Base-by-base conservation (phyloP, 2,329 filamentous ascomycete genomes). In the Hypoxylon sp. region DNA sequence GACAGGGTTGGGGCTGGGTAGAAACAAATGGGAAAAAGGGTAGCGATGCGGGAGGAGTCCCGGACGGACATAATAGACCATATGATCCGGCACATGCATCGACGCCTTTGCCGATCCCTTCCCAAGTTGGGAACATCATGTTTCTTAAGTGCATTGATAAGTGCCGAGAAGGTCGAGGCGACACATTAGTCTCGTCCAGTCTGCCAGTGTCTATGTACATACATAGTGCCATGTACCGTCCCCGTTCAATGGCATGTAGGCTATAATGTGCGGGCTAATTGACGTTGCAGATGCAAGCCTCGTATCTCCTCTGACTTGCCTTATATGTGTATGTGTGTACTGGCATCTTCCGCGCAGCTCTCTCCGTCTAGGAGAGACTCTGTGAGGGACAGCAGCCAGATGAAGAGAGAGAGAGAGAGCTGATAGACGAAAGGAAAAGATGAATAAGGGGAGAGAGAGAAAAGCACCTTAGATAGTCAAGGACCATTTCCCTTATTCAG, bases 101-200 rank as follows among this genome's bases (percentile, higher is more conserved):
- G 58, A 63, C 49, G 33, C 33, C 41, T 40, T 17, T 48, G 64
- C 60, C 54, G 64, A 66, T 66, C 64, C 60, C 56, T 66, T 65
- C 62, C 64, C 53, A 46, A 61, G 50, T 41, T 38, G 55, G 64
- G 45, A 51, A 57, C 64, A 53, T 62, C 58, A 63, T 63, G 62
- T 63, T 65, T 63, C 64, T 63, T 65, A 63, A 63, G 52, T 63
- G 58, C 62, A 64, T 66, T 64, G 58, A 63, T 64, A 66, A 66
- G 64, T 66, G 64, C 64, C 64, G 64, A 66, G 58, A 56, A 35
- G 57, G 52, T 54, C 58, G 57, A 60, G 58, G 63, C 61, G 55
- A 63, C 56, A 64, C 60, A 17, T 48, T 60, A 26, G 57, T 64
- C 57, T 64, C 56, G 51, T 63, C 53, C 55, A 49, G 41, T 45